Conservation (phyloP, 306 rosid species). For the Potentilla sterilis region DNA sequence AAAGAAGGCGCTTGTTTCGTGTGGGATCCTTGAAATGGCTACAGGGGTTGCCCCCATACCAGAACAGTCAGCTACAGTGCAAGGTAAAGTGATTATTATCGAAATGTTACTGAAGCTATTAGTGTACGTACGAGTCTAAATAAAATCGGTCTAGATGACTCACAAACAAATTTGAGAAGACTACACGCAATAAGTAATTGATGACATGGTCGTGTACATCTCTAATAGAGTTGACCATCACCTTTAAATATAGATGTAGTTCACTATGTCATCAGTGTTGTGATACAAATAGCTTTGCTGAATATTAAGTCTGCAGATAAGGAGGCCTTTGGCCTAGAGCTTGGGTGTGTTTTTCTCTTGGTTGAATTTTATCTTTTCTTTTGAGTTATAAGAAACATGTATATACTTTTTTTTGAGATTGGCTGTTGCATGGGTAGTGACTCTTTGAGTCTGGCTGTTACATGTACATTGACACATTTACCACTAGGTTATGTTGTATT, state of each 20-base stretch:
- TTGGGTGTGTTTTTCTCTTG: not conserved
- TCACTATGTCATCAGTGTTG: not conserved
- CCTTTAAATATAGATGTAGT: not conserved
- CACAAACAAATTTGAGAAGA: not conserved
- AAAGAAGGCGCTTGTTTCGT: slow-evolving; percentile 77
- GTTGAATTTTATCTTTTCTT: not conserved
- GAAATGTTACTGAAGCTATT: slow-evolving; percentile 7
- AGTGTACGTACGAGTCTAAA: not conserved
- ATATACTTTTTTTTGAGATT: not conserved
- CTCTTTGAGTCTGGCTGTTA: not conserved
- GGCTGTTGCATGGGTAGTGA: not conserved
- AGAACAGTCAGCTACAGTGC: slow-evolving; percentile 60
- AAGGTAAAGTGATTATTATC: slow-evolving; percentile 48
- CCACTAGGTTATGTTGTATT: not conserved
- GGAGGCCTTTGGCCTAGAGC: not conserved
- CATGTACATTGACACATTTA: not conserved
- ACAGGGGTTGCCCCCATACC: slow-evolving; percentile 54
- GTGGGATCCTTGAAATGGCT: slow-evolving; percentile 91
- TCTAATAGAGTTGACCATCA: not conserved
- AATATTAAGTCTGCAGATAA: not conserved
- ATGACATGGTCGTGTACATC: not conserved
- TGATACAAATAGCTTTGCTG: not conserved
- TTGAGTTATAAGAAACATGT: not conserved
- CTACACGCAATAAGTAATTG: not conserved
- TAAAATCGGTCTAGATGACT: not conserved